Evolutionary conservation across 805 yeast species (phyloP).

Genomic region (Candida quercuum): DNA sequence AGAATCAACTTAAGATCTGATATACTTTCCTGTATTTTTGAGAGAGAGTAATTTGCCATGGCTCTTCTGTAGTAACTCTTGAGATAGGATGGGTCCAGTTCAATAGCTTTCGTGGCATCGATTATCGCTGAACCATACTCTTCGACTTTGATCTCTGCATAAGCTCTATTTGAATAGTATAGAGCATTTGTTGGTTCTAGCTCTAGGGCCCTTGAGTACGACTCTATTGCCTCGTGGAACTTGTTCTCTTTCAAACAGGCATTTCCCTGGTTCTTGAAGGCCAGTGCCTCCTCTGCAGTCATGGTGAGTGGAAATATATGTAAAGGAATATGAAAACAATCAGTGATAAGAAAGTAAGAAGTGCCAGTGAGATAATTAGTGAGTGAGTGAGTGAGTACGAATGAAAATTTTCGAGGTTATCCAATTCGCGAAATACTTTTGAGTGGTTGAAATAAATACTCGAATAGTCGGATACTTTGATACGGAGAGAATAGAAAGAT

Average conservation of each 20-base stretch:
- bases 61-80: slow-evolving; percentile 90
- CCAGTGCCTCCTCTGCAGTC: slow-evolving; percentile 34
- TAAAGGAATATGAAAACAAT: too few relatives aligned
- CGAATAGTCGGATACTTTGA: too few relatives aligned
- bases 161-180: slow-evolving; percentile 82
- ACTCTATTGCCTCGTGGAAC: slow-evolving; percentile 57
- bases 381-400: too few relatives aligned
- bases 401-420: too few relatives aligned
- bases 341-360: too few relatives aligned
- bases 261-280: slow-evolving; percentile 69
- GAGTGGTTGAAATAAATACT: too few relatives aligned
- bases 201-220: slow-evolving; percentile 72
- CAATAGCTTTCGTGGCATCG: slow-evolving; percentile 74
- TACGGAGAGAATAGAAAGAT: too few relatives aligned
- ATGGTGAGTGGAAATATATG: slow-evolving; percentile 3
- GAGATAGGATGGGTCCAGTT: slow-evolving; percentile 56
- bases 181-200: slow-evolving; percentile 52
- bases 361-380: background rate
- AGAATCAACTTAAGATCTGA: slow-evolving; percentile 63
- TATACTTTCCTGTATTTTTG: slow-evolving; percentile 71
- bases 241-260: slow-evolving; percentile 60
- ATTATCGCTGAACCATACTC: slow-evolving; percentile 77
- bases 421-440: too few relatives aligned
- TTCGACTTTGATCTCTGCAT: slow-evolving; percentile 81
- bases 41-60: slow-evolving; percentile 67